Base-by-base conservation (phyloP, 2,329 filamentous ascomycete species). In the Ophiostoma sp. region DNA sequence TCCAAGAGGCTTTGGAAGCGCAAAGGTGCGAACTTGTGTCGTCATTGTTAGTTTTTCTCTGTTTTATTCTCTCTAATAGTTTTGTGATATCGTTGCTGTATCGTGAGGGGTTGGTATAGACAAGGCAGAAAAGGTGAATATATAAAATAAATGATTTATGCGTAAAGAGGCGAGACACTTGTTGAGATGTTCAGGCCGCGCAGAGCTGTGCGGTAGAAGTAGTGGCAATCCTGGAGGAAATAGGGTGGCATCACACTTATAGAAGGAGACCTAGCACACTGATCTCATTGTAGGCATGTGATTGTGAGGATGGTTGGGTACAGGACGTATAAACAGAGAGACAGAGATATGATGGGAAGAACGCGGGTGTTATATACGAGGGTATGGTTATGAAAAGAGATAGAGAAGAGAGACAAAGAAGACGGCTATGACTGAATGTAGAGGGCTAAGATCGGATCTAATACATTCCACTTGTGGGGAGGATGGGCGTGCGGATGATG, bases 201-300 rank as follows among this genome's bases (percentile, higher is more conserved):
- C 82, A 96, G 83, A 78, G 92, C 91, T 80, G 90, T 96, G 84
- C 92, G 92, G 83, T 92, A 95, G 82, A 96, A 96, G 82, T 96
- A 96, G 79, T 96, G 92, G 77, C 91, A 96, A 80, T 96, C 91
- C 84, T 95, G 90, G 71, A 92, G 83, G 80, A 84, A 96, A 80
- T 92, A 94, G 76, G 85, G 80, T 83, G 91, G 91, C 92, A 96
- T 96, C 83, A 85, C 83, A 85, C 57, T 62, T 57, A 13, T 57
- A 27, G 52, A 48, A 7, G 17, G 44, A 57, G 52, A 57, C n/a
- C 27, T 62, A 62, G 23, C 57, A 33, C 23, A 33, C 57, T 62
- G 57, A 62, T 80, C 81, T 74, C 52, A 57, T 57, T 27, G 23
- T 5, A 27, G 23, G 52, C 52, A 57, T 27, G 13, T 57, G 52